These are phyloP conservation scores for Globisporangium spiculum DNA, from an alignment of 352 stramenopile genomes.

Conservation along the genomic window DNA sequence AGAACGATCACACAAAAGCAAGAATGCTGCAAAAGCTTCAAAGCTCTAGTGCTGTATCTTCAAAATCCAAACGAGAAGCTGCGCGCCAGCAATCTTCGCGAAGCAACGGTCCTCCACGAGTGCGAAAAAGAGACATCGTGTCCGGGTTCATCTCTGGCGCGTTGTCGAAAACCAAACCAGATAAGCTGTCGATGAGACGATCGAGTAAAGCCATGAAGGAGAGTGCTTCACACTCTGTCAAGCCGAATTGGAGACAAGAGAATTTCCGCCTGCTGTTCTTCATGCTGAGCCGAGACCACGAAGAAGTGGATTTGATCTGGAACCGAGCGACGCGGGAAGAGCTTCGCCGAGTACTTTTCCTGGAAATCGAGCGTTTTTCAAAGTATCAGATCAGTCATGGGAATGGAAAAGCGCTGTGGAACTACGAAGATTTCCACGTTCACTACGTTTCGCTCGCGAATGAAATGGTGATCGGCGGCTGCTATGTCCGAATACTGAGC, in stretches of 20 bases:
- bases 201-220: constrained; percentile 24
- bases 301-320: constrained; percentile 93
- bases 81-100: neutral
- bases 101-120: constrained; percentile 22
- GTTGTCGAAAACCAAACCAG: constrained; percentile 32
- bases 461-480: constrained; percentile 87
- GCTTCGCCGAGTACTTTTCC: constrained; percentile 80
- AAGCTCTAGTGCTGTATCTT: constrained; percentile 30
- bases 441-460: constrained; percentile 85
- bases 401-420: constrained; percentile 89
- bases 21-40: constrained; percentile 66
- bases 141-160: constrained; percentile 49
- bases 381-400: constrained; percentile 67
- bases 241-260: constrained; percentile 44
- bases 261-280: constrained; percentile 96
- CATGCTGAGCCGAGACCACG: constrained; percentile 90
- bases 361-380: constrained; percentile 82
- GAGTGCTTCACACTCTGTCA: constrained; percentile 10
- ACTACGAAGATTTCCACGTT: constrained; percentile 95
- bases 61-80: constrained; percentile 17
- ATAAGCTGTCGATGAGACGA: constrained; percentile 23
- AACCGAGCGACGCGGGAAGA: constrained; percentile 88
- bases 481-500: constrained; percentile 84
- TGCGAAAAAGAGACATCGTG: constrained; percentile 71
- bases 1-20: constrained; percentile 59